Evolutionary conservation across 371 early-diverging fungal genomes (phyloP).

Genomic region (Lichtheimia ramosa): DNA sequence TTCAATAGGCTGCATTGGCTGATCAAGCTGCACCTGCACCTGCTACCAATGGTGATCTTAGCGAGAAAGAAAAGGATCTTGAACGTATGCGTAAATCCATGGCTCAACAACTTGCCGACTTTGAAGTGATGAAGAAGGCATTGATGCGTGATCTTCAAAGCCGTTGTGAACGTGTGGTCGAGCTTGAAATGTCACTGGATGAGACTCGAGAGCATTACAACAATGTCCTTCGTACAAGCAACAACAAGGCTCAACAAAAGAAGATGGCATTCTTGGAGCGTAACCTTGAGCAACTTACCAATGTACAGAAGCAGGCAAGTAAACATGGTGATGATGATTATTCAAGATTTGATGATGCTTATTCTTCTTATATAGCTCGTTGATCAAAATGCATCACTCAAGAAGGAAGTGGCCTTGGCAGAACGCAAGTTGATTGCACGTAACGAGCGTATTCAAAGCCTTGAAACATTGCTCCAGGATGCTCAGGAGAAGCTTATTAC

Average conservation of each 20-base stretch:
- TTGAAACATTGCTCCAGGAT: slow-evolving; percentile 84
- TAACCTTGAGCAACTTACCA: slow-evolving; percentile 91
- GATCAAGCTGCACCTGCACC: neutral
- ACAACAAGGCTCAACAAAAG: slow-evolving; percentile 83
- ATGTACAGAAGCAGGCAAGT: slow-evolving; percentile 76
- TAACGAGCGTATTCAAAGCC: slow-evolving; percentile 88
- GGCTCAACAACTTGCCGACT: slow-evolving; percentile 88
- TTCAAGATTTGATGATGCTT: neutral
- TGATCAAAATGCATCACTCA: slow-evolving; percentile 90
- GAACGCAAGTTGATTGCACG: slow-evolving; percentile 89
- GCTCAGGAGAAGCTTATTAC: slow-evolving; percentile 66
- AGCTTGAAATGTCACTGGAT: slow-evolving; percentile 91
- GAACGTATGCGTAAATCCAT: slow-evolving; percentile 86
- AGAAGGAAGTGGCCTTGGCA: slow-evolving; percentile 86
- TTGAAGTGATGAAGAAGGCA: slow-evolving; percentile 94
- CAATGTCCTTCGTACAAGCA: slow-evolving; percentile 74
- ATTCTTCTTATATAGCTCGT: slow-evolving; percentile 58
- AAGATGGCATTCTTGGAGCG: slow-evolving; percentile 94
- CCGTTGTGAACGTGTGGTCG: slow-evolving; percentile 92
- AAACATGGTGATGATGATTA: neutral
- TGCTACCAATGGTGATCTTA: slow-evolving; percentile 3
- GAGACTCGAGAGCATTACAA: slow-evolving; percentile 90
- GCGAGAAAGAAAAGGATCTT: slow-evolving; percentile 77
- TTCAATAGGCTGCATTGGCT: neutral
- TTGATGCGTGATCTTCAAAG: slow-evolving; percentile 94